phyloP scores from a whole-genome alignment of 441 rosid genomes.

The Erysimum cheiri region DNA sequence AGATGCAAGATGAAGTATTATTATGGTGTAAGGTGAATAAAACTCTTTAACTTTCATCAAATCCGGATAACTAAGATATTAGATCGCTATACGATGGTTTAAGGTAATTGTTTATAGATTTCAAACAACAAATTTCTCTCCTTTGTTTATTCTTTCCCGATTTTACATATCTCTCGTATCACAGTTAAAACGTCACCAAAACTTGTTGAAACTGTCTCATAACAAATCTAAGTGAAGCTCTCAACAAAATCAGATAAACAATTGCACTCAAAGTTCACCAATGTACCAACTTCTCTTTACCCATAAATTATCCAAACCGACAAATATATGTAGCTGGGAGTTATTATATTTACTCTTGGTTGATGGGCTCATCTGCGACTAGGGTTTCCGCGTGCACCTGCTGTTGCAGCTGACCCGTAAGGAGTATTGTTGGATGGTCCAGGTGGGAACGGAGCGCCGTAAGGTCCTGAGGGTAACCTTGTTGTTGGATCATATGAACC shows the following conservation, averaged over 20 bases:
- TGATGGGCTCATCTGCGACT: constrained; percentile 54
- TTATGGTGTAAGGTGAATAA: too few species aligned
- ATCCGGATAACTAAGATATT: too few species aligned
- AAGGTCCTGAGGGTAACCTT: constrained; percentile 45
- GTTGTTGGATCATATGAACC: constrained; percentile 41
- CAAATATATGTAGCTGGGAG: neutral
- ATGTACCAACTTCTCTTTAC: constrained; percentile 17
- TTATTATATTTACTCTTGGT: constrained; percentile 24
- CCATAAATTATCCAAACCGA: constrained; percentile 20
- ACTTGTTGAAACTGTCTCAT: constrained; percentile 6
- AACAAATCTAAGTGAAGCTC: constrained; percentile 3
- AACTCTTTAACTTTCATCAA: too few species aligned
- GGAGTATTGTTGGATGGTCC: constrained; percentile 49
- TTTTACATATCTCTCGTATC: constrained; percentile 4
- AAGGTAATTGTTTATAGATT: too few species aligned
- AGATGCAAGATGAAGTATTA: too few species aligned
- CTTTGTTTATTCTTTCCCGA: neutral
- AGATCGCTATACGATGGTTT: too few species aligned
- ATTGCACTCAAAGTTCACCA: constrained; percentile 21
- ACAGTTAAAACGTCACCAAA: constrained; percentile 12
- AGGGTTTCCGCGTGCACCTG: constrained; percentile 64
- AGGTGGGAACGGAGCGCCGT: constrained; percentile 54
- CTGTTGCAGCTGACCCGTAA: constrained; percentile 69
- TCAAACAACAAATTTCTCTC: neutral
- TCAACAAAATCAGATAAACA: constrained; percentile 21